Evolutionary conservation across 495 filamentous ascomycete genomes (phyloP).

Genomic region (Pseudoneurospora amorphoporcata): DNA sequence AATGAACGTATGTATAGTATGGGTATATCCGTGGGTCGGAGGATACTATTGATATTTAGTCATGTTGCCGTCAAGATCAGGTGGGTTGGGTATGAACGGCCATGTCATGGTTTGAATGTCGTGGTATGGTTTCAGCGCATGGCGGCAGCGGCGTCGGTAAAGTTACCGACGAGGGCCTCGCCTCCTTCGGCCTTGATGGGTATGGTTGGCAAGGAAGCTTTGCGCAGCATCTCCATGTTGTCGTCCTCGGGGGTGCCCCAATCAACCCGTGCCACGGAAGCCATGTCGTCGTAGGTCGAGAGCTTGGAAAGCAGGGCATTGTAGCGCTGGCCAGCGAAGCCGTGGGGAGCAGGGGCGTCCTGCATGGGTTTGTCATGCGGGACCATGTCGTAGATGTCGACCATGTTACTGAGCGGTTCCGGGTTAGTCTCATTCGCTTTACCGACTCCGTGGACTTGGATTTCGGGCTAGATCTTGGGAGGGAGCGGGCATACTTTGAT

Average conservation of each 20-base stretch:
- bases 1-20: not conserved
- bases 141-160: conserved; percentile 37
- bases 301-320: conserved; percentile 44
- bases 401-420: conserved; percentile 36
- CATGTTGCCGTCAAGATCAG: not conserved
- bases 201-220: conserved; percentile 10
- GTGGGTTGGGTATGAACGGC: not conserved
- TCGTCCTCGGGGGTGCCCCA: conserved; percentile 39
- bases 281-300: conserved; percentile 27
- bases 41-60: not conserved
- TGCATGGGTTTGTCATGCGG: conserved; percentile 28
- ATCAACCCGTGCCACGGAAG: conserved; percentile 31
- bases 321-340: conserved; percentile 37
- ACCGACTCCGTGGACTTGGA: conserved; percentile 1
- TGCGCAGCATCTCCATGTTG: conserved; percentile 32
- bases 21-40: not conserved
- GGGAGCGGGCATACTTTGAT: conserved; percentile 36
- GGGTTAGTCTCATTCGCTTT: conserved; percentile 17
- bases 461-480: conserved; percentile 3
- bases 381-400: conserved; percentile 50
- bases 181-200: conserved; percentile 35
- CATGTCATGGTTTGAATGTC: not conserved
- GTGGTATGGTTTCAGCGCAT: conserved; percentile 23
- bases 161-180: conserved; percentile 38
- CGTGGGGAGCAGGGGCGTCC: conserved; percentile 20